Evolutionary conservation across 2,329 filamentous ascomycete species (phyloP), one percentile per base, ranked within the genome.

Genomic region (Claviceps sp.): DNA sequence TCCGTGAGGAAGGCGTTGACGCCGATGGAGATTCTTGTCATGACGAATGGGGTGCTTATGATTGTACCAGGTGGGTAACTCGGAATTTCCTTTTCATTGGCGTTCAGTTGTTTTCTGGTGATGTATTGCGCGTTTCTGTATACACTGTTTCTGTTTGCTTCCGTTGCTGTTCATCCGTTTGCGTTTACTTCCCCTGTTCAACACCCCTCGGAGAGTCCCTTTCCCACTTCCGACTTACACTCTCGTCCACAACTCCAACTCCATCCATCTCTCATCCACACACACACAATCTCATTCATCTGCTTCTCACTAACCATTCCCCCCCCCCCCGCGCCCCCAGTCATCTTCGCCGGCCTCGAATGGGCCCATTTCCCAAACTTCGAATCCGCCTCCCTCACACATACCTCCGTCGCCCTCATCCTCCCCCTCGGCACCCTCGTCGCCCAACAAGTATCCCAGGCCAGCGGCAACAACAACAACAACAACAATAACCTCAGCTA

Each of bases 21-120:
- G 0, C 70, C 75, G 5, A 74, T 80, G 67, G 77, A 81, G 57
- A 70, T 77, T 7, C 65, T 80, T 24, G 68, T 78, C 49, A 73
- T 78, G 58, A 75, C 75, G 48, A 79, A 80, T 40, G 76, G 75
- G 11, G 56, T 78, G 1, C 64, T 81, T 51, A 79, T 80, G 77
- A 57, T 78, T 16, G 61, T 78, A 9, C 77, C 76, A n/a, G 72
- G 76, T 78, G 62, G 47, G 68, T 62, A 3, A 34, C 30, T 1
- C 9, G 9, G 9, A 11, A 34, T 11, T 7, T 18, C 14, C 14
- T 45, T n/a, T 18, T 30, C 7, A 14, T 30, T 30, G 18, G 13
- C 20, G 8, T 41, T 3, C 22, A 22, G 22, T 20, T 24, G 24
- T 24, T 24, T 24, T 24, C 24, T 24, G 24, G 24, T 24, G 4